phyloP scores from a whole-genome alignment of 805 yeast genomes.

The Candida silvicultrix region DNA sequence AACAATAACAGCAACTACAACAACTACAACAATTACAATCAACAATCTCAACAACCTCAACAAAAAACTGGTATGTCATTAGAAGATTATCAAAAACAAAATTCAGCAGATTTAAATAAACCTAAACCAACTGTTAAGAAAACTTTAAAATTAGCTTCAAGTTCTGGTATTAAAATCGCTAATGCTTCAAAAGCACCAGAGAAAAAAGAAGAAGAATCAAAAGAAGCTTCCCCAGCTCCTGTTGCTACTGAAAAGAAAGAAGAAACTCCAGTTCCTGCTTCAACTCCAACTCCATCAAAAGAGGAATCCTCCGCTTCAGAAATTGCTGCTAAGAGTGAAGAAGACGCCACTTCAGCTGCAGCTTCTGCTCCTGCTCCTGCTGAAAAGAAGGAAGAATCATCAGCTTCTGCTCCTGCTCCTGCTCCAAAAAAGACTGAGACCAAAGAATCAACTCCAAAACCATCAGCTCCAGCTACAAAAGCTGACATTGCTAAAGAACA shows the following conservation, averaged over 20 bases:
- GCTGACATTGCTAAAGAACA: constrained; percentile 42
- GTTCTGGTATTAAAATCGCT: constrained; percentile 59
- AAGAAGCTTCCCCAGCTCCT: constrained; percentile 20
- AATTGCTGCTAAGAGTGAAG: too few relatives aligned
- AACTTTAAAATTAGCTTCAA: constrained; percentile 58
- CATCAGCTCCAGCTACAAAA: not conserved
- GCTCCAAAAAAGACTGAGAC: constrained; percentile 13
- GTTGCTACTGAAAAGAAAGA: constrained; percentile 25
- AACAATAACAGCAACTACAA: constrained; percentile 1
- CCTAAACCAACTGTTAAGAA: constrained; percentile 57
- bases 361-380: constrained; percentile 24
- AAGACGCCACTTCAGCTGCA: constrained; percentile 14
- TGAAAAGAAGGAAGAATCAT: constrained; percentile 20
- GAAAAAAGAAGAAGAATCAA: constrained; percentile 23
- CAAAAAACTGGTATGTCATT: constrained; percentile 58
- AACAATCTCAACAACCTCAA: constrained; percentile 20
- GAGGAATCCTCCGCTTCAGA: too few relatives aligned
- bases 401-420: constrained; percentile 12
- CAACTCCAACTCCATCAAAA: constrained; percentile 15
- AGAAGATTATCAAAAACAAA: constrained; percentile 74
- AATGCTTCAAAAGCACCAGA: constrained; percentile 38
- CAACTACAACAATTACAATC: constrained; percentile 4
- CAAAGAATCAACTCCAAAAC: constrained; percentile 3
- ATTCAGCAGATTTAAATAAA: constrained; percentile 29
- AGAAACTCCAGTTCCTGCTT: constrained; percentile 10